Base-by-base conservation (phyloP, 441 rosid genomes). In the Corymbia calophylla region DNA sequence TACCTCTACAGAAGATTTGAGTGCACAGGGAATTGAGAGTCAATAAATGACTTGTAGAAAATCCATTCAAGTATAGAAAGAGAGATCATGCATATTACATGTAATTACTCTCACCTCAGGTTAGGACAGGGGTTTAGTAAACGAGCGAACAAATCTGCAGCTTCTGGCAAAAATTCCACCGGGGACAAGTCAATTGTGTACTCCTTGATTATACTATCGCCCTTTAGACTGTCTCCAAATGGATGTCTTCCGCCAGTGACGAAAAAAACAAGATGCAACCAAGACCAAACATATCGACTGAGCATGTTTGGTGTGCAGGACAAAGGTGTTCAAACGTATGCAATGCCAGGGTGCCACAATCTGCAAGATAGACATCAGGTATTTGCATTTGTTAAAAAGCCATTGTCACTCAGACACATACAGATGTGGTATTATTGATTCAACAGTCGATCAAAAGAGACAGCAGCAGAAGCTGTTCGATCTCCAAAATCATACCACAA, bases 341-440 rank as follows among this genome's bases (percentile, higher is more conserved):
- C 99, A 99, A 98, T 77, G 99, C 99, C 53, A 99, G 96, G 92
- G 97, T 98, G 82, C 99, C 99, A 94, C 94, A 95, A 90, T 97
- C 99, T 98, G 93, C 91, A 93, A 88, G 87, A n/a, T n/a, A 51
- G 55, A 10, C 54, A 27, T 53, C 39, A 9, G 56, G 39, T 31
- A 49, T 85, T 11, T 2, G 17, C 53, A 66, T 17, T 66, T 17
- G 77, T 31, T 8, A 66, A 31, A 4, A 1, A 66, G 39, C 77
- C 39, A 29, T 62, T 29, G 31, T 29, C 35, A 62, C 70, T 62
- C 2, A 0, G 70, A 1, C 70, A 62, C 70, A 62, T 62, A 62
- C 3, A 31, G 70, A 62, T 29, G 2, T 14, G 70, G 70, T 4
- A 1, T 62, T 62, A 31, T 66, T 12, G 39, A n/a, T 66, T 66